These are phyloP conservation scores for Auriscalpium microsporum DNA, from an alignment of 768 basidiomycete genomes.

Conservation along the genomic window DNA sequence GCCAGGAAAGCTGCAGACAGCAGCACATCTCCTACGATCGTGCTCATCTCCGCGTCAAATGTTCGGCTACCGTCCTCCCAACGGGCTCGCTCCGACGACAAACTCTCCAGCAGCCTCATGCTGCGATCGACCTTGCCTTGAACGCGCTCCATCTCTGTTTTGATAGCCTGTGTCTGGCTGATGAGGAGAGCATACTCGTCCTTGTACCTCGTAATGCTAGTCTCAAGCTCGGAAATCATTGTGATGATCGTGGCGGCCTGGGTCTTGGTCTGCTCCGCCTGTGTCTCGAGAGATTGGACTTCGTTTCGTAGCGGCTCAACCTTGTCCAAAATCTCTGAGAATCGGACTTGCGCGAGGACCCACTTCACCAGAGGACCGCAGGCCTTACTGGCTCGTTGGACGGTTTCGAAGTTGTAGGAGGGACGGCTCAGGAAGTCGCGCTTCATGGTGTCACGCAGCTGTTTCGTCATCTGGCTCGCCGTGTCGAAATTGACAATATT, in stretches of 20 bases:
- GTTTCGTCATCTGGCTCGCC: slow-evolving; percentile 78
- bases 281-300: slow-evolving; percentile 84
- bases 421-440: slow-evolving; percentile 86
- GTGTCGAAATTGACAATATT: slow-evolving; percentile 96
- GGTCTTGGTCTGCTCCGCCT: slow-evolving; percentile 92
- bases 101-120: slow-evolving; percentile 87
- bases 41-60: slow-evolving; percentile 97
- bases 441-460: slow-evolving; percentile 85
- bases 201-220: slow-evolving; percentile 90
- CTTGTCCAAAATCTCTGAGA: slow-evolving; percentile 94
- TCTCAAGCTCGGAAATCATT: slow-evolving; percentile 88
- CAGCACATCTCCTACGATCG: slow-evolving; percentile 94
- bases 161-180: slow-evolving; percentile 95
- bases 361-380: slow-evolving; percentile 98
- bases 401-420: slow-evolving; percentile 89
- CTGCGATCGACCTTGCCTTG: slow-evolving; percentile 96
- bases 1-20: slow-evolving; percentile 95
- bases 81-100: slow-evolving; percentile 88
- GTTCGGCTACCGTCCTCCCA: slow-evolving; percentile 95
- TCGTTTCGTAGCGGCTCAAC: slow-evolving; percentile 95
- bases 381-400: slow-evolving; percentile 91
- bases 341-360: slow-evolving; percentile 94
- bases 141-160: slow-evolving; percentile 95
- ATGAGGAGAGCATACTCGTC: slow-evolving; percentile 96
- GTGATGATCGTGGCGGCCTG: slow-evolving; percentile 84